A percentile compares a stretch with the other conserved stretches of the same genome.
Conservation (phyloP, 1,284 basidiomycete species). For the Ustilago crameri region DNA sequence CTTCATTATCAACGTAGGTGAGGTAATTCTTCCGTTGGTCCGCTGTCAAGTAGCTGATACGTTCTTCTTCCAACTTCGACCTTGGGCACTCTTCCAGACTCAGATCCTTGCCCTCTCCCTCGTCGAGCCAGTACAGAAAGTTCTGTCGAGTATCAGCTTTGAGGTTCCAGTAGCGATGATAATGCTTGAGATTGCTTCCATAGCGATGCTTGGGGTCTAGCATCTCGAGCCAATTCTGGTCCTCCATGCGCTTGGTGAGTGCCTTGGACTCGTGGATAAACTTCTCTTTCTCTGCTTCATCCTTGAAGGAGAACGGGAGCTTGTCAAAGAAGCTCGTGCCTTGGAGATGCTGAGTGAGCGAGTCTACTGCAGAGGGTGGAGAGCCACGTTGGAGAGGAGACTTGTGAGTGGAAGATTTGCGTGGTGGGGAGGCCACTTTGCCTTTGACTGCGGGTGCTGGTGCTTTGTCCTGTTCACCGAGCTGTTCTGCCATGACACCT, state of each 20-base stretch:
- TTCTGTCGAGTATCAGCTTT: slow-evolving; percentile 48
- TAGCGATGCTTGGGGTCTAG: slow-evolving; percentile 52
- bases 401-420: neutral
- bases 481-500: slow-evolving; percentile 34
- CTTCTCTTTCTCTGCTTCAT: slow-evolving; percentile 29
- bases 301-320: slow-evolving; percentile 39
- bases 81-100: slow-evolving; percentile 76
- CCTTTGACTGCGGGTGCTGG: slow-evolving; percentile 35
- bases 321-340: slow-evolving; percentile 41
- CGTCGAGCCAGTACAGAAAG: slow-evolving; percentile 74
- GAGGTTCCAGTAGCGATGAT: slow-evolving; percentile 45
- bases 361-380: slow-evolving; percentile 15
- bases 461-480: slow-evolving; percentile 28
- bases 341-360: slow-evolving; percentile 28
- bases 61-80: slow-evolving; percentile 76
- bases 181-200: slow-evolving; percentile 56
- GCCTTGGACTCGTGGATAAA: slow-evolving; percentile 36
- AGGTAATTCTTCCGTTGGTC: slow-evolving; percentile 80
- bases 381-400: neutral
- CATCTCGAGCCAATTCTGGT: slow-evolving; percentile 54
- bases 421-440: slow-evolving; percentile 9
- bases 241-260: slow-evolving; percentile 46
- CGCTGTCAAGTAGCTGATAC: slow-evolving; percentile 64
- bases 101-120: slow-evolving; percentile 76
- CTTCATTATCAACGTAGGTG: slow-evolving; percentile 71